These are phyloP conservation scores for Trichocomaceae sp. DNA, from an alignment of 2,329 filamentous ascomycete genomes.

Conservation along the genomic window DNA sequence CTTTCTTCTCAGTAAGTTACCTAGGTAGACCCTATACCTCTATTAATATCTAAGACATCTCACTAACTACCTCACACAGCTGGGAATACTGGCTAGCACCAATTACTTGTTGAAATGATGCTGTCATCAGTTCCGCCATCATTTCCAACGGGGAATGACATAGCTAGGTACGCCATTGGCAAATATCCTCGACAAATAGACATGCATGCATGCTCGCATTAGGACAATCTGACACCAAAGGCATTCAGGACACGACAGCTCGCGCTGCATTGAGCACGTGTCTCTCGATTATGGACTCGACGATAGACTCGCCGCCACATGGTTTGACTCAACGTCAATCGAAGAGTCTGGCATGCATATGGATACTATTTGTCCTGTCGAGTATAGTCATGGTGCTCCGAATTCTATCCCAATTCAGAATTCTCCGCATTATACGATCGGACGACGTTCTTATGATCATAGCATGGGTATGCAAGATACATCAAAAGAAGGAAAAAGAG, in stretches of 20 bases:
- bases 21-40: too few relatives aligned
- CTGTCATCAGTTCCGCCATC: neutral
- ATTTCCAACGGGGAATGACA: neutral
- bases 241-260: neutral
- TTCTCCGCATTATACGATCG: constrained; percentile 1
- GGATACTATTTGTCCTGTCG: constrained; percentile 7
- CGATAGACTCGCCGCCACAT: neutral
- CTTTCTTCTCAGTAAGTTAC: too few relatives aligned
- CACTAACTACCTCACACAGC: neutral
- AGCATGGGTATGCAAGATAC: constrained; percentile 9
- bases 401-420: constrained; percentile 6
- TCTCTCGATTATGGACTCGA: neutral
- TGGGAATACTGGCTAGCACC: neutral
- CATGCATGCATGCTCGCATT: neutral
- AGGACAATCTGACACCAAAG: neutral
- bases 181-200: neutral
- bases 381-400: constrained; percentile 10
- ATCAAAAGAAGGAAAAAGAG: neutral
- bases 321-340: neutral
- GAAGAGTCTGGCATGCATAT: constrained; percentile 3
- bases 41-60: neutral
- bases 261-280: neutral
- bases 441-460: constrained; percentile 14
- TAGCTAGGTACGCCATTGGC: neutral
- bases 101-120: neutral